Conservation (phyloP, 164 flowering plant species). For the Echeveria elegans region DNA sequence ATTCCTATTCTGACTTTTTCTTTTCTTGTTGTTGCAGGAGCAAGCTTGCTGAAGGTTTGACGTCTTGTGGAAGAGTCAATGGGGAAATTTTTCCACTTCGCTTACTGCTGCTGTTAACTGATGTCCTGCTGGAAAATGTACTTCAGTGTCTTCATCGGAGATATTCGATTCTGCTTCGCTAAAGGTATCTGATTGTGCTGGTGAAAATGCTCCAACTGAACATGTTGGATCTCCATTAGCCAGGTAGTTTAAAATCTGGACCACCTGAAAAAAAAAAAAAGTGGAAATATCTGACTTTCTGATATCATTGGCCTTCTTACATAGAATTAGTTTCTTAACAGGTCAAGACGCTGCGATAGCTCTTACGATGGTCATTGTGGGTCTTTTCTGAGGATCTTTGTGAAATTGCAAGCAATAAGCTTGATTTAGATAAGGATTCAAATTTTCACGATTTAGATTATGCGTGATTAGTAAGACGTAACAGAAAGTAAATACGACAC, state of each 20-base stretch:
- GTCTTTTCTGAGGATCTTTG: conserved; percentile 46
- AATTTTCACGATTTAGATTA: too few relatives aligned
- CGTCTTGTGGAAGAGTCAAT: not conserved
- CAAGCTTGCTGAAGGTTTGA: not conserved
- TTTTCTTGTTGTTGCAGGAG: not conserved
- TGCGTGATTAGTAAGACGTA: too few relatives aligned
- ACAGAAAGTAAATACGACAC: too few relatives aligned
- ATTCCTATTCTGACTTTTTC: conserved; percentile 3
- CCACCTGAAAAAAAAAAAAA: not conserved
- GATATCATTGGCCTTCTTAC: not conserved
- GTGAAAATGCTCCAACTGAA: not conserved
- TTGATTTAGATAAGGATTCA: too few relatives aligned
- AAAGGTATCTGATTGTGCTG: not conserved
- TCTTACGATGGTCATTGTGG: conserved; percentile 39
- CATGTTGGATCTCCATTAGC: not conserved
- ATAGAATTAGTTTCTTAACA: not conserved
- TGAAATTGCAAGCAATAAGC: too few relatives aligned
- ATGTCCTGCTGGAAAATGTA: not conserved
- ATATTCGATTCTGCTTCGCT: not conserved
- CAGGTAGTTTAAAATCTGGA: not conserved
- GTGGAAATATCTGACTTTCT: not conserved
- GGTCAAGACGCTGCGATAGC: not conserved
- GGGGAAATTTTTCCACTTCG: not conserved
- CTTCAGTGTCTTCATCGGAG: not conserved
- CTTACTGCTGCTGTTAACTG: conserved; percentile 8